Conservation (phyloP, 331 rosid species). For the Quercus lobata region DNA sequence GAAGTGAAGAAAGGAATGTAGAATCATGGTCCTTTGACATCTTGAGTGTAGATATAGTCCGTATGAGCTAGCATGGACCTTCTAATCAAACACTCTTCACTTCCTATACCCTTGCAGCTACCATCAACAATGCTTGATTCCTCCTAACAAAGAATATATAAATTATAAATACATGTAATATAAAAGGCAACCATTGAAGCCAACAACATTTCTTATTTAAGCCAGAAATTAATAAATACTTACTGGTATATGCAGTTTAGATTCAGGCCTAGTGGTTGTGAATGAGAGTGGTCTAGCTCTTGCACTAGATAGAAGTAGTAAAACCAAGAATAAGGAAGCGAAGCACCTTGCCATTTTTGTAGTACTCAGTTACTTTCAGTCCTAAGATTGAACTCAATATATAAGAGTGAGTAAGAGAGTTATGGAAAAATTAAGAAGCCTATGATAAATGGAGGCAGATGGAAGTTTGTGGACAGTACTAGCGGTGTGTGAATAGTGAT, state of each 20-base stretch:
- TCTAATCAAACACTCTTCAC: slow-evolving; percentile 41
- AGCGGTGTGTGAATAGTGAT: slow-evolving; percentile 1
- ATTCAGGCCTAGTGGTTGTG: slow-evolving; percentile 10
- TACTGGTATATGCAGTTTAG: slow-evolving; percentile 24
- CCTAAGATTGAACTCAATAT: not conserved
- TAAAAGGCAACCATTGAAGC: not conserved
- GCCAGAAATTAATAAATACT: not conserved
- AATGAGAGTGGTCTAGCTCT: slow-evolving; percentile 25
- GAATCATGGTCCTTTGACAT: slow-evolving; percentile 37
- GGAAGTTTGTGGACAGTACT: not conserved
- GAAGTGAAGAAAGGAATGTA: not conserved
- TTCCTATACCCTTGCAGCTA: slow-evolving; percentile 37
- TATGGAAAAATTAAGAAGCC: not conserved
- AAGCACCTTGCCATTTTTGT: slow-evolving; percentile 31
- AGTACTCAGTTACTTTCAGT: not conserved
- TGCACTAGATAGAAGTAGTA: slow-evolving; percentile 22
- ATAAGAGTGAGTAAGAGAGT: not conserved
- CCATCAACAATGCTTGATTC: slow-evolving; percentile 16
- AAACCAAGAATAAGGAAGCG: slow-evolving; percentile 27
- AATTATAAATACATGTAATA: not conserved
- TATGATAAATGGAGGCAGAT: not conserved
- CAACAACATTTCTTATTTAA: not conserved
- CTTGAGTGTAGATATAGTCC: slow-evolving; percentile 66
- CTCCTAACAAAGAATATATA: slow-evolving; percentile 5
- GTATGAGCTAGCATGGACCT: slow-evolving; percentile 46